These are phyloP conservation scores for Gossypium australe DNA, from an alignment of 345 rosid genomes.

Conservation along the genomic window DNA sequence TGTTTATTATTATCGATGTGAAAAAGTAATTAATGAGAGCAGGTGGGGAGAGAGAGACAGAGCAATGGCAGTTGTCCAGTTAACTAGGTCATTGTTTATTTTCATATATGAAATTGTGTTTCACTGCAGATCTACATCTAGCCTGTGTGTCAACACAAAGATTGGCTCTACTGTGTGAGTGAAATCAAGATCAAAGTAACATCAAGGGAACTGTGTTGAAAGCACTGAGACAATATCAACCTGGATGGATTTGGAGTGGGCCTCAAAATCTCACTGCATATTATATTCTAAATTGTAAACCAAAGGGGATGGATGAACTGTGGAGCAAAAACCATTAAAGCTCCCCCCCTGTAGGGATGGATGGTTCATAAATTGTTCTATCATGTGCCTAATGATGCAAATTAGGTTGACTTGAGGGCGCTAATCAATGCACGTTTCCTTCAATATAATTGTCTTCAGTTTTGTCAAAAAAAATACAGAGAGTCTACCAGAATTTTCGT, in stretches of 20 bases:
- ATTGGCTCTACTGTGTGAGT: neutral
- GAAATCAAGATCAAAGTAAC: neutral
- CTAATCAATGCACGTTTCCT: neutral
- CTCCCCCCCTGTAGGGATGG: neutral
- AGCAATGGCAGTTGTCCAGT: slow-evolving; percentile 8
- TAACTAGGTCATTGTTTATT: neutral
- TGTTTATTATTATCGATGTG: slow-evolving; percentile 31
- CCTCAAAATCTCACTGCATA: slow-evolving; percentile 1
- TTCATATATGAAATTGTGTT: neutral
- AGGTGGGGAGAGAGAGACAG: slow-evolving; percentile 17
- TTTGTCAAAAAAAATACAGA: neutral
- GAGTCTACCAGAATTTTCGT: slow-evolving; percentile 5
- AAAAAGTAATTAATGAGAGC: slow-evolving; percentile 29
- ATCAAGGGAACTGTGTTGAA: neutral
- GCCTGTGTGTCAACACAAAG: neutral
- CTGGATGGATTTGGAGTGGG: neutral
- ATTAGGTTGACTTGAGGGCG: slow-evolving; percentile 5
- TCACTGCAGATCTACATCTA: neutral
- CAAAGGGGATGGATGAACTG: neutral
- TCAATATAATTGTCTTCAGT: neutral
- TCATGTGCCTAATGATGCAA: neutral
- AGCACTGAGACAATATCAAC: neutral
- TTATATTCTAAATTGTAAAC: neutral
- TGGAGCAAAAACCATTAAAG: neutral
- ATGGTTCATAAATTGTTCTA: neutral